Percentiles rank a stretch among this genome's conserved stretches.
phyloP scores from a whole-genome alignment of 148 eudicot species.

The Chenopodium berlandieri region DNA sequence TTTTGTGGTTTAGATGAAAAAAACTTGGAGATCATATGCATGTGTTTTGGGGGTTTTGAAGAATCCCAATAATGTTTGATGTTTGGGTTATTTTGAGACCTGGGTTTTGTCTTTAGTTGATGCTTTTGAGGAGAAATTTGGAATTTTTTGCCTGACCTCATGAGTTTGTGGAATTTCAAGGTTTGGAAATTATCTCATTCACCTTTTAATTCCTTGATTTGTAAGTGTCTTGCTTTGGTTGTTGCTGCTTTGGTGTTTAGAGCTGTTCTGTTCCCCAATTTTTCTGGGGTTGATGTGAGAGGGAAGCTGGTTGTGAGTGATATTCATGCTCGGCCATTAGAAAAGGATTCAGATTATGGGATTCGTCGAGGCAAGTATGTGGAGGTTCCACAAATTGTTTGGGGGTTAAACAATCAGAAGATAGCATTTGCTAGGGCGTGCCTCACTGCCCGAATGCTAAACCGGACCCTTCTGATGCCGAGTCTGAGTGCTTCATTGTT shows the following conservation, averaged over 20 bases:
- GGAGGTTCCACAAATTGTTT: conserved; percentile 90
- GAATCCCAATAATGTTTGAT: neutral
- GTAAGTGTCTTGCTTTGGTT: conserved; percentile 55
- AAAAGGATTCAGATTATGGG: conserved; percentile 15
- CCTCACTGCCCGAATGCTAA: conserved; percentile 75
- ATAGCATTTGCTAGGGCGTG: conserved; percentile 96
- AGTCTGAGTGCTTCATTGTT: conserved; percentile 89
- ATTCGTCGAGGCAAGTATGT: conserved; percentile 48
- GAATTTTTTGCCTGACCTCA: neutral
- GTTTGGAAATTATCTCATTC: conserved; percentile 38
- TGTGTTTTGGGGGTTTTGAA: neutral
- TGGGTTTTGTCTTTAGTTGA: neutral
- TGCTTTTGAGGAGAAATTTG: conserved; percentile 1
- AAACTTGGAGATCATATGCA: conserved; percentile 7
- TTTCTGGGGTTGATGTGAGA: conserved; percentile 33
- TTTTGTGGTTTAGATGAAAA: neutral
- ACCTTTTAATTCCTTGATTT: conserved; percentile 45
- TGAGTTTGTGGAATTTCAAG: conserved; percentile 44
- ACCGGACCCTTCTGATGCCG: conserved; percentile 84
- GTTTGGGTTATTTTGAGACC: neutral
- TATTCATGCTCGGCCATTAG: conserved; percentile 5
- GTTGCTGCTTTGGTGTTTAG: conserved; percentile 43
- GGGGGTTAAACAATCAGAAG: conserved; percentile 98
- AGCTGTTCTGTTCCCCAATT: conserved; percentile 39
- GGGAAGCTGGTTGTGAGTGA: conserved; percentile 18